A percentile compares a stretch with the other conserved stretches of the same genome.
Conservation (phyloP, 148 eudicot species). For the Talinum fruticosum region DNA sequence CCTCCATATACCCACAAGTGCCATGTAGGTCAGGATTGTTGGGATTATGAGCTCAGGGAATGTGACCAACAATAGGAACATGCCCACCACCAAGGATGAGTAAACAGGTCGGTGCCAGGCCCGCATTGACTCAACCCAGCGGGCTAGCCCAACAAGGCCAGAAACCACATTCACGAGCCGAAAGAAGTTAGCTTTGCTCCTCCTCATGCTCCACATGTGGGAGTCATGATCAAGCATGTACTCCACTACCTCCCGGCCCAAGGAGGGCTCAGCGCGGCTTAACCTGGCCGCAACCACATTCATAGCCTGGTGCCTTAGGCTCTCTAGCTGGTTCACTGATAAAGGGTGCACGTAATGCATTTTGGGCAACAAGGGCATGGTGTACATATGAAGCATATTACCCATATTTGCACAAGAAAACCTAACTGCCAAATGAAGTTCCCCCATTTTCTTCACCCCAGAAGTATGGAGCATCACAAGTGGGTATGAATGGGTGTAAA, state of each 20-base stretch:
- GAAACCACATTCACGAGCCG: slow-evolving; percentile 61
- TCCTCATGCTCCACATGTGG: slow-evolving; percentile 98
- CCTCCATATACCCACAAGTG: slow-evolving; percentile 59
- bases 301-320: slow-evolving; percentile 73
- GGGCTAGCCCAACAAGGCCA: slow-evolving; percentile 35
- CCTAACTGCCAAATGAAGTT: slow-evolving; percentile 84
- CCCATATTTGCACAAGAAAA: slow-evolving; percentile 69
- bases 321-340: slow-evolving; percentile 73
- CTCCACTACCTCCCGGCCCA: slow-evolving; percentile 86
- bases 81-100: slow-evolving; percentile 41
- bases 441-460: slow-evolving; percentile 96
- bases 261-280: slow-evolving; percentile 73
- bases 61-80: slow-evolving; percentile 45
- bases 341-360: slow-evolving; percentile 85
- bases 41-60: slow-evolving; percentile 72
- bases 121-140: slow-evolving; percentile 48
- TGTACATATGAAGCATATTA: slow-evolving; percentile 73
- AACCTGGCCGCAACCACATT: slow-evolving; percentile 67
- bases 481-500: slow-evolving; percentile 89
- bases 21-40: slow-evolving; percentile 36
- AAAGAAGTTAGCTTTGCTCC: slow-evolving; percentile 86
- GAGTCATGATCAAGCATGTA: slow-evolving; percentile 96
- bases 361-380: slow-evolving; percentile 68
- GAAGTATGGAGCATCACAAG: slow-evolving; percentile 73
- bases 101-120: slow-evolving; percentile 61